A percentile compares a stretch with the other conserved stretches of the same genome.
Conservation (phyloP, 2,329 filamentous ascomycete genomes). For the Aureobasidium sp. region DNA sequence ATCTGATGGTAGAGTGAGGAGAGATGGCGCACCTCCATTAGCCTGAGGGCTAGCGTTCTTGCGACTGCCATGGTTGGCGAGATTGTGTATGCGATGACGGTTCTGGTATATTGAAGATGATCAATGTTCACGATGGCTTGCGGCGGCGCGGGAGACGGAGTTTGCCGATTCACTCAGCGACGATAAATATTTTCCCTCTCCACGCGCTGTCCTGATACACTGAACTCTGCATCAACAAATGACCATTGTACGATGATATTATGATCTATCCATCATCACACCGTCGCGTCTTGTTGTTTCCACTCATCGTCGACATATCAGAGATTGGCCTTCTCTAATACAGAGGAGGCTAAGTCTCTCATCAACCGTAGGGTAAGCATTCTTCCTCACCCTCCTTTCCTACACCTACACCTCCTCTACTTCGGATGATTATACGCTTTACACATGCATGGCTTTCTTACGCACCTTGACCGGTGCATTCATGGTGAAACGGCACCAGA, state of each 20-base stretch:
- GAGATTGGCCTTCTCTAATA: background rate
- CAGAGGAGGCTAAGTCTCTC: background rate
- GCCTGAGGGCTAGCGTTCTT: slow-evolving; percentile 64
- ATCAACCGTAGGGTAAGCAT: slow-evolving; percentile 10
- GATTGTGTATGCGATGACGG: background rate
- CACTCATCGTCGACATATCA: background rate
- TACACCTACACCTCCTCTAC: slow-evolving; percentile 8
- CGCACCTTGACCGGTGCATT: slow-evolving; percentile 62
- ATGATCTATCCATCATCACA: background rate
- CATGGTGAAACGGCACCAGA: slow-evolving; percentile 62
- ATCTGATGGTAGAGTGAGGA: too few species aligned
- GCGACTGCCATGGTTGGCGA: slow-evolving; percentile 54
- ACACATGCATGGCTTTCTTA: slow-evolving; percentile 91
- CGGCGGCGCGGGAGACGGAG: slow-evolving; percentile 13
- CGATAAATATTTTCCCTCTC: slow-evolving; percentile 12
- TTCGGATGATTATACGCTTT: slow-evolving; percentile 81
- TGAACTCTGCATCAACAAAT: background rate
- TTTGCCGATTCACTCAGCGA: background rate
- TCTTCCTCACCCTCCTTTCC: slow-evolving; percentile 8
- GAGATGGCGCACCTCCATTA: slow-evolving; percentile 74
- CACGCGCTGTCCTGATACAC: background rate
- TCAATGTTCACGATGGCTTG: background rate
- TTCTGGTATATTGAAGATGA: background rate
- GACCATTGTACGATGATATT: background rate
- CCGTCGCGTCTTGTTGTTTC: background rate